Evolutionary conservation across 1,284 basidiomycete genomes (phyloP).

Genomic region (Pseudozyma tsukubaensis): DNA sequence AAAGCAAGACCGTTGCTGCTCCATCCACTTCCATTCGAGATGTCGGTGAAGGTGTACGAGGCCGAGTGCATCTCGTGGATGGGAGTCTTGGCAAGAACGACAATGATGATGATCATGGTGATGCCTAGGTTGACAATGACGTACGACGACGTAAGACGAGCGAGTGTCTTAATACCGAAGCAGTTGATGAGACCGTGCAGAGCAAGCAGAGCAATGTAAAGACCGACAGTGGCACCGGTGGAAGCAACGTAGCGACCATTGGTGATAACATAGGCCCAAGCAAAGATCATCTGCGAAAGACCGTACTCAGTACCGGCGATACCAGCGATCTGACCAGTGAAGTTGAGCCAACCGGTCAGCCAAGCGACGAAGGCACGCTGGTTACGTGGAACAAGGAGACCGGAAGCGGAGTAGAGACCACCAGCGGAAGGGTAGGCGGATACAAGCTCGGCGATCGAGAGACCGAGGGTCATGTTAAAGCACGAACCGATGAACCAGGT

Average conservation of each 20-base stretch:
- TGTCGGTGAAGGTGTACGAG: constrained; percentile 77
- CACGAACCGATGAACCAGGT: constrained; percentile 66
- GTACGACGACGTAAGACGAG: constrained; percentile 81
- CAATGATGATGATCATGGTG: constrained; percentile 77
- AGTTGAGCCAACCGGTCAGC: constrained; percentile 78
- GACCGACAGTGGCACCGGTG: constrained; percentile 59
- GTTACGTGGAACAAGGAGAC: constrained; percentile 60
- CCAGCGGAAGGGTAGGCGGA: constrained; percentile 84
- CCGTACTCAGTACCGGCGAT: constrained; percentile 89
- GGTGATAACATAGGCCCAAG: constrained; percentile 72
- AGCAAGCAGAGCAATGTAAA: constrained; percentile 62
- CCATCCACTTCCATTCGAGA: constrained; percentile 81
- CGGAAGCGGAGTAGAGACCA: constrained; percentile 75
- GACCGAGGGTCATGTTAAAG: constrained; percentile 66
- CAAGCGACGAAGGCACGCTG: constrained; percentile 74
- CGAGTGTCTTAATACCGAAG: constrained; percentile 82
- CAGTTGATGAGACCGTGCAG: constrained; percentile 75
- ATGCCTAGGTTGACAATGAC: constrained; percentile 86
- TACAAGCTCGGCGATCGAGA: constrained; percentile 67
- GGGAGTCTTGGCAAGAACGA: constrained; percentile 78
- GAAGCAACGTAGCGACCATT: constrained; percentile 54
- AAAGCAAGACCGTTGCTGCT: constrained; percentile 84
- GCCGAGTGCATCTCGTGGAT: constrained; percentile 80
- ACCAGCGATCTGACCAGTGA: constrained; percentile 86
- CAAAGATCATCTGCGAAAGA: constrained; percentile 87